Percentiles rank a stretch among this genome's conserved stretches.
Evolutionary conservation across 1,284 basidiomycete species (phyloP).

Genomic region (Leccinum solheimii): DNA sequence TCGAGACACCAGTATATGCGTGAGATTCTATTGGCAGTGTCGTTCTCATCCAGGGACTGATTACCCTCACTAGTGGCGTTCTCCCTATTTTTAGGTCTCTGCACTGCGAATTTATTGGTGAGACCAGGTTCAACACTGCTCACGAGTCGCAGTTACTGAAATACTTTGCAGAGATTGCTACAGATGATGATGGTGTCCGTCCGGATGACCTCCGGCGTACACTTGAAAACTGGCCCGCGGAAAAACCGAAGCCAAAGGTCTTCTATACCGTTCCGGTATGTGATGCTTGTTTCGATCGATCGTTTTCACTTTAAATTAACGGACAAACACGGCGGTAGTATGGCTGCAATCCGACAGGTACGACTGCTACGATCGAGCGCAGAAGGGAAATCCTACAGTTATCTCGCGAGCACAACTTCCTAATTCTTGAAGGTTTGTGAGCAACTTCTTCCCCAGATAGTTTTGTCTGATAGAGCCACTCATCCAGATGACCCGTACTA

Average conservation of each 20-base stretch:
- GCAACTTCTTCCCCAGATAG: not conserved
- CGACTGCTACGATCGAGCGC: constrained; percentile 71
- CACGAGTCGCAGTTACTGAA: not conserved
- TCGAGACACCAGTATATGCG: constrained; percentile 90
- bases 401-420: constrained; percentile 72
- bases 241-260: constrained; percentile 74
- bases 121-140: constrained; percentile 18
- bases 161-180: constrained; percentile 64
- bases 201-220: constrained; percentile 63
- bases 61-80: constrained; percentile 49
- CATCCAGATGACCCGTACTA: constrained; percentile 76
- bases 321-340: constrained; percentile 45
- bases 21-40: constrained; percentile 37
- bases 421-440: constrained; percentile 80
- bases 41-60: constrained; percentile 13
- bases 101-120: constrained; percentile 66
- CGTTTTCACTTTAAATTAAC: not conserved
- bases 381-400: constrained; percentile 79
- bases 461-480: constrained; percentile 1
- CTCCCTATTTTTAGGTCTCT: constrained; percentile 61
- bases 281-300: constrained; percentile 14
- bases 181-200: constrained; percentile 77
- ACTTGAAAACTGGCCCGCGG: constrained; percentile 75
- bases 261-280: constrained; percentile 82
- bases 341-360: constrained; percentile 84